Conservation (phyloP, 176 grass and related monocot genomes). For the Luzula sylvatica region DNA sequence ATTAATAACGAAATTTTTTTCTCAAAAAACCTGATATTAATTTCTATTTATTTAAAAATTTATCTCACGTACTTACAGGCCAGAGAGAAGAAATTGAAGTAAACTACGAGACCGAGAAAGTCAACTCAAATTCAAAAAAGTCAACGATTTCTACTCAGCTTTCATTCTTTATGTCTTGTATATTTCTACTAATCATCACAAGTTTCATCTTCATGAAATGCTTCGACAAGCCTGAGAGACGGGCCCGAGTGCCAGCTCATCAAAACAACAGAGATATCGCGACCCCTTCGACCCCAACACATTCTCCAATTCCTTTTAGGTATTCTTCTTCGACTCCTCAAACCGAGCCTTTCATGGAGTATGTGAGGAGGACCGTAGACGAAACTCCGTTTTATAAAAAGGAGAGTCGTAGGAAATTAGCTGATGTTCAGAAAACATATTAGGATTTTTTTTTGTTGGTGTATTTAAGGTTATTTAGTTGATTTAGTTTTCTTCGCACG, state of each 20-base stretch:
- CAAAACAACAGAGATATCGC: constrained; percentile 6
- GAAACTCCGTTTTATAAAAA: constrained; percentile 90
- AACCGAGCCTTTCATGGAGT: constrained; percentile 73
- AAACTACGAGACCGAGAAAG: constrained; percentile 29
- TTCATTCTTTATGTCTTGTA: constrained; percentile 40
- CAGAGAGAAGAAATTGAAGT: constrained; percentile 56
- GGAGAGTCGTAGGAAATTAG: constrained; percentile 42
- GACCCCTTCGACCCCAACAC: constrained; percentile 17
- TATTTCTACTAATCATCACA: constrained; percentile 30
- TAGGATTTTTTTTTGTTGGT: constrained; percentile 8
- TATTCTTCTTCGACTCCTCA: constrained; percentile 41
- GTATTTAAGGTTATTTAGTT: no score
- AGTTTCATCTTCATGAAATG: constrained; percentile 43
- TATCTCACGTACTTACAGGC: constrained; percentile 22
- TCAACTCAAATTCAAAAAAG: constrained; percentile 16
- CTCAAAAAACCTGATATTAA: neutral
- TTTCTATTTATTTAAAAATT: constrained; percentile 1
- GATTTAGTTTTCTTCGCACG: no score
- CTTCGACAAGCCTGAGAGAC: constrained; percentile 41
- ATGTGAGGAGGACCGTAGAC: constrained; percentile 84
- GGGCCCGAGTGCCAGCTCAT: constrained; percentile 8
- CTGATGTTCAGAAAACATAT: constrained; percentile 75
- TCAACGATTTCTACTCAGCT: constrained; percentile 26
- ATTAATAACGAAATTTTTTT: neutral
- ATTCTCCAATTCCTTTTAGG: constrained; percentile 10